These are phyloP conservation scores for Glaciozyma martinii DNA, from an alignment of 768 basidiomycete species.

Conservation along the genomic window DNA sequence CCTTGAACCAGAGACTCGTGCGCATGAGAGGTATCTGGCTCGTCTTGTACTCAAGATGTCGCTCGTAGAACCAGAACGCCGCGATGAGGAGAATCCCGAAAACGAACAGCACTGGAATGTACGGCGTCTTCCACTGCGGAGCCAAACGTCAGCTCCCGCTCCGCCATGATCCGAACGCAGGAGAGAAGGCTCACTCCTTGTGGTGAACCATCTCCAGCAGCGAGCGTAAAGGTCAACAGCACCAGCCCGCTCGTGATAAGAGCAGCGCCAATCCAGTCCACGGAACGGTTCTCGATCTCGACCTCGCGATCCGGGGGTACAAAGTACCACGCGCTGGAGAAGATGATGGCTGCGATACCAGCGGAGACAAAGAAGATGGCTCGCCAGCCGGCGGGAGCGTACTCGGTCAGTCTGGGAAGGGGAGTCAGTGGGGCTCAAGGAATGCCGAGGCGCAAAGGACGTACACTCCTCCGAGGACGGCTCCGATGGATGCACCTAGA, in stretches of 20 bases:
- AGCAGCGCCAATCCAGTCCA: slow-evolving; percentile 70
- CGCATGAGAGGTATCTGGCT: slow-evolving; percentile 9
- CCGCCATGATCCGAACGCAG: no score
- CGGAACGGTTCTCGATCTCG: slow-evolving; percentile 40
- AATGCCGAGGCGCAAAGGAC: slow-evolving; percentile 50
- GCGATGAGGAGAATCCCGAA: slow-evolving; percentile 52
- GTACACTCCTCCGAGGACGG: slow-evolving; percentile 61
- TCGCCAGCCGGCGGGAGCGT: slow-evolving; percentile 11
- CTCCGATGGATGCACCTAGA: slow-evolving; percentile 64
- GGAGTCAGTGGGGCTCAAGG: slow-evolving; percentile 34
- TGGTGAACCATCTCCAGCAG: slow-evolving; percentile 55
- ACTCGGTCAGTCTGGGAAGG: not conserved
- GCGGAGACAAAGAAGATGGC: slow-evolving; percentile 42
- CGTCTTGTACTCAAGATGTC: slow-evolving; percentile 47
- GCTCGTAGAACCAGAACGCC: slow-evolving; percentile 59
- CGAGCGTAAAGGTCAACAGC: slow-evolving; percentile 63
- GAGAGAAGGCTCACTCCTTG: slow-evolving; percentile 37
- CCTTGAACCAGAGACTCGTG: slow-evolving; percentile 13
- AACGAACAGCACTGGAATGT: slow-evolving; percentile 63
- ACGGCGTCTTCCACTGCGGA: slow-evolving; percentile 16
- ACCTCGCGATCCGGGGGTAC: slow-evolving; percentile 53
- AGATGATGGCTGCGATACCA: slow-evolving; percentile 50
- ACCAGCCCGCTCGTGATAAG: slow-evolving; percentile 59
- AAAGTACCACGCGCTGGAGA: slow-evolving; percentile 51
- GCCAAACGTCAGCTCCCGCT: not conserved